These are phyloP conservation scores for Talaromyces liani DNA, from an alignment of 495 filamentous ascomycete genomes.

Conservation along the genomic window DNA sequence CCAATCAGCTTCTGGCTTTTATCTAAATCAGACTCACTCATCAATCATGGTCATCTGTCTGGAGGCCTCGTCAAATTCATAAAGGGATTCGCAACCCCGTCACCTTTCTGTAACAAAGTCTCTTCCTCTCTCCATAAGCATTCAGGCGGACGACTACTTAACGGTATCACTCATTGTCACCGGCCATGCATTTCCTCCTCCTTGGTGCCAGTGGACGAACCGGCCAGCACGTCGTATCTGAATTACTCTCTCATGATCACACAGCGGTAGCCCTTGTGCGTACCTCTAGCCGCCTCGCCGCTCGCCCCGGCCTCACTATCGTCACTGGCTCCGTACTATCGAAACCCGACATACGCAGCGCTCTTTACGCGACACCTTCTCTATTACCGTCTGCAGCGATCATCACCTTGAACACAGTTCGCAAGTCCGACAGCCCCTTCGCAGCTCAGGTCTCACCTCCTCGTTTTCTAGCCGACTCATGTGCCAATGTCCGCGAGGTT, in stretches of 20 bases:
- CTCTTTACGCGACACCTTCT: constrained; percentile 20
- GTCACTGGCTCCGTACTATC: constrained; percentile 29
- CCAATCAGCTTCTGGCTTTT: constrained; percentile 18
- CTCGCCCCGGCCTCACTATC: constrained; percentile 4
- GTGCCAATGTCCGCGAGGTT: constrained; percentile 30
- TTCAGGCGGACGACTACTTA: not conserved
- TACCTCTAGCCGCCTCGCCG: constrained; percentile 1
- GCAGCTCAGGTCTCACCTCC: constrained; percentile 34
- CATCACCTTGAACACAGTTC: constrained; percentile 36
- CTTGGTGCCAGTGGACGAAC: constrained; percentile 36
- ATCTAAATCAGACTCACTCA: not conserved
- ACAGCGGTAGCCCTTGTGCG: constrained; percentile 7
- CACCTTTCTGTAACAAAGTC: not conserved
- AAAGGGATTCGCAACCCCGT: not conserved
- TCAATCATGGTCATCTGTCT: not conserved
- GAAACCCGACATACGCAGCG: constrained; percentile 26
- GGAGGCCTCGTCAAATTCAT: not conserved
- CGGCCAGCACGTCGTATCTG: constrained; percentile 31
- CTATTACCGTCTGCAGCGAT: constrained; percentile 28
- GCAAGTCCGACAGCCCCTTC: constrained; percentile 36
- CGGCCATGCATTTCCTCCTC: constrained; percentile 31
- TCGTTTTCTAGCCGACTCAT: constrained; percentile 37
- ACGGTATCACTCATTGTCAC: not conserved
- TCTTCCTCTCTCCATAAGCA: not conserved
- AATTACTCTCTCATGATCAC: constrained; percentile 21